These are phyloP conservation scores for Aspergillus sp. DNA, from an alignment of 2,329 filamentous ascomycete species.

Conservation along the genomic window DNA sequence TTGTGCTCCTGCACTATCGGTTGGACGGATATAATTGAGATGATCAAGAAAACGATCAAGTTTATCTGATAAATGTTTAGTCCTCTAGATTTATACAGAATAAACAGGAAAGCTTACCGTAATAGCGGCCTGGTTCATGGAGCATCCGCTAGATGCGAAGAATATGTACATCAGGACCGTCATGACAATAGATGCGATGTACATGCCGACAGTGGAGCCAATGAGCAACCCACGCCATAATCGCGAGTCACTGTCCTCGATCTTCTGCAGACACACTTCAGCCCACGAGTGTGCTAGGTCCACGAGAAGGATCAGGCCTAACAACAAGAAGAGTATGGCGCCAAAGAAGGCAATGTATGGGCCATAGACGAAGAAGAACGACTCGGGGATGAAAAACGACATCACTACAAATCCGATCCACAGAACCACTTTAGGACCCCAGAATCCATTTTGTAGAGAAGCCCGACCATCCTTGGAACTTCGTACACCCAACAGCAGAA, in stretches of 20 bases:
- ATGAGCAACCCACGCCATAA: slow-evolving; percentile 83
- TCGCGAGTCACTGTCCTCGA: slow-evolving; percentile 78
- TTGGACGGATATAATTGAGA: slow-evolving; percentile 82
- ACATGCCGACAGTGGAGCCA: slow-evolving; percentile 90
- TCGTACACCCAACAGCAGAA: slow-evolving; percentile 77
- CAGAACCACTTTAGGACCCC: slow-evolving; percentile 88
- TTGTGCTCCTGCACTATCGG: slow-evolving; percentile 87
- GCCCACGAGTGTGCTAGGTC: slow-evolving; percentile 96
- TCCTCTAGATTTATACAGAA: slow-evolving; percentile 1
- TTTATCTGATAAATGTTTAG: slow-evolving; percentile 53
- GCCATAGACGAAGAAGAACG: slow-evolving; percentile 92
- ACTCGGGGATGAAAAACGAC: slow-evolving; percentile 92
- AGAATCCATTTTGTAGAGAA: slow-evolving; percentile 93
- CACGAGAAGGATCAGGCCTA: slow-evolving; percentile 85
- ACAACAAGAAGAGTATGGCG: slow-evolving; percentile 86
- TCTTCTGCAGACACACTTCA: slow-evolving; percentile 89
- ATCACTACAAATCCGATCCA: slow-evolving; percentile 84
- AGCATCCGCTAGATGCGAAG: slow-evolving; percentile 73
- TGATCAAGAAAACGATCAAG: slow-evolving; percentile 69
- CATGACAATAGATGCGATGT: slow-evolving; percentile 82
- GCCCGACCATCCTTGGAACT: slow-evolving; percentile 84
- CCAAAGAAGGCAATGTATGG: slow-evolving; percentile 85
- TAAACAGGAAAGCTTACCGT: slow-evolving; percentile 46
- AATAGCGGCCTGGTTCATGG: slow-evolving; percentile 95
- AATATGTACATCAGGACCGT: slow-evolving; percentile 96